phyloP scores from a whole-genome alignment of 2,329 filamentous ascomycete genomes.

The Cladophialophora chaetospira region DNA sequence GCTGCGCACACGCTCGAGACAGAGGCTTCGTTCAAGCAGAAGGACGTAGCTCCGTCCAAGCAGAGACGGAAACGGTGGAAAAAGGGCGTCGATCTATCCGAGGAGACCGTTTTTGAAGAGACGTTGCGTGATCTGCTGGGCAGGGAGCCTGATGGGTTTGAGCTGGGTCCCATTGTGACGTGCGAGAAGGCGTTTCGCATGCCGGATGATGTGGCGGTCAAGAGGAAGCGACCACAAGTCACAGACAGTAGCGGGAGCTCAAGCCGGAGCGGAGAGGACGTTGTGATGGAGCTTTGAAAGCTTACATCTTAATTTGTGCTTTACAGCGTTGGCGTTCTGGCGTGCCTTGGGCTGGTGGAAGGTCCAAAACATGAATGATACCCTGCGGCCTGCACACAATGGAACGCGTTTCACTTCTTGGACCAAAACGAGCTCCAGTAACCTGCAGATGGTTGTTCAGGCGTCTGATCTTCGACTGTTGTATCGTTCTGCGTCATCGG shows the following conservation, averaged over 20 bases:
- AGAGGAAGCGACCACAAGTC: constrained; percentile 25
- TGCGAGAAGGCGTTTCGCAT: constrained; percentile 62
- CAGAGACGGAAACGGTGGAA: constrained; percentile 32
- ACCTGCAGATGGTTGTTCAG: not conserved
- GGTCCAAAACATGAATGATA: constrained; percentile 25
- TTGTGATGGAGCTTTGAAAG: constrained; percentile 22
- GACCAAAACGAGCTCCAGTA: constrained; percentile 29
- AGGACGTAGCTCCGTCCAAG: constrained; percentile 36
- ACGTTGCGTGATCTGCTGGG: constrained; percentile 55
- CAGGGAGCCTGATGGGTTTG: constrained; percentile 41
- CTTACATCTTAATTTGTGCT: constrained; percentile 1
- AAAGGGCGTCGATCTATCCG: constrained; percentile 33
- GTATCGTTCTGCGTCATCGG: constrained; percentile 28
- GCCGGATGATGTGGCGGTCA: constrained; percentile 40
- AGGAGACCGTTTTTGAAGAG: constrained; percentile 58
- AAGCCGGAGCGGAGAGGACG: constrained; percentile 23
- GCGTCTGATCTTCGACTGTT: constrained; percentile 2
- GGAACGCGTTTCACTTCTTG: constrained; percentile 23
- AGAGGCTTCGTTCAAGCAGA: constrained; percentile 38
- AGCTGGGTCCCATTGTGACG: constrained; percentile 58
- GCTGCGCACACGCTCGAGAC: constrained; percentile 44
- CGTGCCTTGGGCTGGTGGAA: not conserved
- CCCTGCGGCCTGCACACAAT: too few species aligned
- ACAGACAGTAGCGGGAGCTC: constrained; percentile 28
- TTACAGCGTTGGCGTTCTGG: constrained; percentile 31